These are phyloP conservation scores for Aspergillus versicolor DNA, from an alignment of 2,329 filamentous ascomycete species.

Conservation along the genomic window DNA sequence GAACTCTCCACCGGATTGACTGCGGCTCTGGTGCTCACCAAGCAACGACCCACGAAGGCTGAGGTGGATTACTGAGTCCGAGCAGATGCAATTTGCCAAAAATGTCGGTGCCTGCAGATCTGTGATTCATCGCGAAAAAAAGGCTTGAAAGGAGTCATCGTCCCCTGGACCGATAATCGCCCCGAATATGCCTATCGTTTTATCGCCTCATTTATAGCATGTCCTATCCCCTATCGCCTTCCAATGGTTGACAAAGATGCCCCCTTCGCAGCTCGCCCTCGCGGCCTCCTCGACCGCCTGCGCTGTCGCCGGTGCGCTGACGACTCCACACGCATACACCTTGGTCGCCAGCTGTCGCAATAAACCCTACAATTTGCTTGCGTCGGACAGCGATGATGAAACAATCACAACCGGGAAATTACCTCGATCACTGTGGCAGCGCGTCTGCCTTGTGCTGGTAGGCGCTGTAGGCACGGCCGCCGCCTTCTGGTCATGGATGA, in stretches of 20 bases:
- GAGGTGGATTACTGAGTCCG: too few relatives aligned
- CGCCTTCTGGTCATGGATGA: not conserved
- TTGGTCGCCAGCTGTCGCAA: not conserved
- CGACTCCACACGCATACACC: conserved; percentile 3
- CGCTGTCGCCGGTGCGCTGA: not conserved
- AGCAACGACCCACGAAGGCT: too few relatives aligned
- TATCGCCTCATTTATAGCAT: not conserved
- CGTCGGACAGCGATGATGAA: not conserved
- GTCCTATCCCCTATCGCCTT: not conserved
- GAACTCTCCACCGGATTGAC: too few relatives aligned
- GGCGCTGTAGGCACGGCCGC: not conserved
- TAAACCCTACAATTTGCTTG: not conserved
- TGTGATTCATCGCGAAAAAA: not conserved
- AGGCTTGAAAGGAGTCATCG: not conserved
- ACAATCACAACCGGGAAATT: not conserved
- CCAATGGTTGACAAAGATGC: not conserved
- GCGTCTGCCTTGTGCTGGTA: not conserved
- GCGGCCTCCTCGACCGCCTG: not conserved
- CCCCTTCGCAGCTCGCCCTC: not conserved
- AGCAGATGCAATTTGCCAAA: not conserved
- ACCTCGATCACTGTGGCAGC: conserved; percentile 5
- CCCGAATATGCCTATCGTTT: not conserved
- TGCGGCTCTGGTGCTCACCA: too few relatives aligned
- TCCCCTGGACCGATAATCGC: too few relatives aligned
- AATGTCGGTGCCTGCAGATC: not conserved